A percentile compares a stretch with the other conserved stretches of the same genome.
These are phyloP conservation scores for Gaertneriomyces sp. DNA, from an alignment of 192 early-diverging fungal genomes.

Conservation along the genomic window DNA sequence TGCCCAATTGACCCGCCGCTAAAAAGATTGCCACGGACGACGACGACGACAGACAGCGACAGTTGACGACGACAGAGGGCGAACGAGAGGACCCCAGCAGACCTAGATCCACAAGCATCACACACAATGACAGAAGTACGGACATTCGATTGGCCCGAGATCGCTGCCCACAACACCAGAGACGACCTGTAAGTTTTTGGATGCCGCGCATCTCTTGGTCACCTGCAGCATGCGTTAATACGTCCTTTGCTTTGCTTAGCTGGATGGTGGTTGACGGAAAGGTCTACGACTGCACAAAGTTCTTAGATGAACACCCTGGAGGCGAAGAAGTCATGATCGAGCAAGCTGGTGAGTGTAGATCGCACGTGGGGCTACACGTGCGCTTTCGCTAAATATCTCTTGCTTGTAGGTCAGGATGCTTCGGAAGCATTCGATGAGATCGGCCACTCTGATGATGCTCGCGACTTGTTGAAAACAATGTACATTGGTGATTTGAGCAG, in stretches of 20 bases:
- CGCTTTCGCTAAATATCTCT: slow-evolving; percentile 1
- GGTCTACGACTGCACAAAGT: slow-evolving; percentile 52
- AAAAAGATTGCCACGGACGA: too few species aligned
- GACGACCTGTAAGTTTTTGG: slow-evolving; percentile 46
- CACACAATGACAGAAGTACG: slow-evolving; percentile 13
- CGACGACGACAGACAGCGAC: too few species aligned
- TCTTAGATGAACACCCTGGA: slow-evolving; percentile 79
- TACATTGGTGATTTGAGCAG: slow-evolving; percentile 68
- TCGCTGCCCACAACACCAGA: slow-evolving; percentile 69
- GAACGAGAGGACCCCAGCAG: too few species aligned
- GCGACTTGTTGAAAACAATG: slow-evolving; percentile 72
- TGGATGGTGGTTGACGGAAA: slow-evolving; percentile 62
- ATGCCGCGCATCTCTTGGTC: too few species aligned
- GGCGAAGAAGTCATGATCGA: slow-evolving; percentile 96
- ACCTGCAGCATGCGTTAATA: too few species aligned
- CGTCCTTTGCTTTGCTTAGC: too few species aligned
- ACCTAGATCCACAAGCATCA: too few species aligned
- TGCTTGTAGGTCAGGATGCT: slow-evolving; percentile 60
- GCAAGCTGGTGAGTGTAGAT: slow-evolving; percentile 61
- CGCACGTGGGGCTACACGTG: not conserved
- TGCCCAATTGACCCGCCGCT: too few species aligned
- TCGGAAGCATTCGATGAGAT: slow-evolving; percentile 95
- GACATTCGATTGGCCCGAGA: slow-evolving; percentile 48
- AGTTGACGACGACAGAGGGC: too few species aligned
- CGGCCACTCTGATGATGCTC: slow-evolving; percentile 94